Base-by-base conservation (phyloP, 768 basidiomycete species). In the Filobasidium wieringae region DNA sequence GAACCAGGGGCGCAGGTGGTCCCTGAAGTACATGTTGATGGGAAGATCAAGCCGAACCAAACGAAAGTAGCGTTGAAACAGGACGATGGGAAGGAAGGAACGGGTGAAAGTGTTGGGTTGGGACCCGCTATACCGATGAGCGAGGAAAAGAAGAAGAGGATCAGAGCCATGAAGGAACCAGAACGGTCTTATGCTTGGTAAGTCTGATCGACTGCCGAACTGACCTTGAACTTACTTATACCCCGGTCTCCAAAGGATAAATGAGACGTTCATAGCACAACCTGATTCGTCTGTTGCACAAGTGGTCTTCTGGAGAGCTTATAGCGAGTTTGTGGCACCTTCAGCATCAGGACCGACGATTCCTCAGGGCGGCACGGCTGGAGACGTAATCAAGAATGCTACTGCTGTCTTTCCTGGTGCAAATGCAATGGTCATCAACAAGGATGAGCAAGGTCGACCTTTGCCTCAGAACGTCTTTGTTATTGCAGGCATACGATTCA, bases 321-420 rank as follows among this genome's bases (percentile, higher is more conserved):
- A 99, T 75, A 84, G 86, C 61, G 85, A 87, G 58, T 81, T 81
- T 0, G 95, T 96, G 66, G 75, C 80, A 1, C 81, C 78, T 58
- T 80, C 82, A 1, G 64, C 62, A 5, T 29, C 12, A 4, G 47
- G 17, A 22, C 51, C 43, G 0, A 27, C 57, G 3, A 63, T 67
- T 33, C 68, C 72, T 11, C 65, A 64, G 19, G 69, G 88, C 41
- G 80, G 91, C 2, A 81, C 83, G 2, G 92, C 95, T 0, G 85
- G 88, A 0, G 93, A 99, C 41, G 87, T 95, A 50, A 96, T 99
- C 72, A 92, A 93, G 74, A 87, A 87, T 61, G 87, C 92, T 60
- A 88, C 82, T 50, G 75, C 81, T 9, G 85, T 91, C 27, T 93
- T 90, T 66, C 85, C 88, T 6, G 80, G 83, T 49, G 89, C 90